These are phyloP conservation scores for Cantharellus cinnabarinus DNA, from an alignment of 768 basidiomycete species.

Conservation along the genomic window DNA sequence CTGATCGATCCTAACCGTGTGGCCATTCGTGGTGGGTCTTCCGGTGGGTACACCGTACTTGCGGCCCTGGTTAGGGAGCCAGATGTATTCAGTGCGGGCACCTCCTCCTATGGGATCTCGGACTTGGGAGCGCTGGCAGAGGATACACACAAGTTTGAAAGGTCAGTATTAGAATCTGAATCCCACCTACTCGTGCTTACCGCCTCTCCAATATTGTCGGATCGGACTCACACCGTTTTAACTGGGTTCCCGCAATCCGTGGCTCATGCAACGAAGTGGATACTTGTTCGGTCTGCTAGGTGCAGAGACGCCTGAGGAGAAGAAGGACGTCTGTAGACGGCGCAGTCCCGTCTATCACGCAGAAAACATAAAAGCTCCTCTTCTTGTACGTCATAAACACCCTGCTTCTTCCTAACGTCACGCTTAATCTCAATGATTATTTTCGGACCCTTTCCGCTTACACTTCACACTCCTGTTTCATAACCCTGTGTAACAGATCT, in stretches of 20 bases:
- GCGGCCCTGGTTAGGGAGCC: conserved; percentile 21
- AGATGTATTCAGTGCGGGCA: conserved; percentile 38
- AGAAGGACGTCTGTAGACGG: conserved; percentile 36
- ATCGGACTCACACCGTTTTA: too few relatives aligned
- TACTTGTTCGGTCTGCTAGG: conserved; percentile 47
- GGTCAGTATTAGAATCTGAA: background rate
- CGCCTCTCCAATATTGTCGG: background rate
- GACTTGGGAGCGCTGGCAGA: conserved; percentile 35
- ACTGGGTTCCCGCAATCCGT: too few relatives aligned
- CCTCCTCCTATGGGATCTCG: conserved; percentile 48
- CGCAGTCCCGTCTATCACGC: conserved; percentile 46
- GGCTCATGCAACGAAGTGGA: conserved; percentile 5
- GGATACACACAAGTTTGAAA: conserved; percentile 55
- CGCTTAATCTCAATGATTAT: background rate
- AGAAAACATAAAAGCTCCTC: conserved; percentile 36
- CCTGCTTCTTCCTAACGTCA: background rate
- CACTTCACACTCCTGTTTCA: background rate
- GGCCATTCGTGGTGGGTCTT: conserved; percentile 50
- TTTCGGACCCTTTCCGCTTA: background rate
- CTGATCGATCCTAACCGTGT: conserved; percentile 44
- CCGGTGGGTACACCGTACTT: conserved; percentile 51
- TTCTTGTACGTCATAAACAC: conserved; percentile 29
- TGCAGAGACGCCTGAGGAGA: conserved; percentile 24
- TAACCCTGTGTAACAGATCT: conserved; percentile 23
- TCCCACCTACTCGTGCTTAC: background rate